A percentile compares a stretch with the other conserved stretches of the same genome.
These are phyloP conservation scores for Trematosphaeria pertusa DNA, from an alignment of 2,329 filamentous ascomycete genomes.

Conservation along the genomic window DNA sequence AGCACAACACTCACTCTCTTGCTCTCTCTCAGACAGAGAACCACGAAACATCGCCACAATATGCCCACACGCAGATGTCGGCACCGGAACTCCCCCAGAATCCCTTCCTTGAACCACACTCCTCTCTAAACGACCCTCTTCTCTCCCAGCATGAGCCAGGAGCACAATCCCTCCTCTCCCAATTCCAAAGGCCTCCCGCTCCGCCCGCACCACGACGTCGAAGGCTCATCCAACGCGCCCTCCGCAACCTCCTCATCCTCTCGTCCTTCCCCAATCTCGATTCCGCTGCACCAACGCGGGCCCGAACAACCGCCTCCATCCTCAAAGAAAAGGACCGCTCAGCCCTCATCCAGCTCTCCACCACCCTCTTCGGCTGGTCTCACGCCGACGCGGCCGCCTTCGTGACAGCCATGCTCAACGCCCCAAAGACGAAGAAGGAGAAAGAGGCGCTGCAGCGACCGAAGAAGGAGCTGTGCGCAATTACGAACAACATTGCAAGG, in stretches of 20 bases:
- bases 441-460: conserved; percentile 41
- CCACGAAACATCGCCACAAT: conserved; percentile 21
- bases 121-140: conserved; percentile 39
- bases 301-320: conserved; percentile 56
- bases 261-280: conserved; percentile 51
- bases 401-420: conserved; percentile 50
- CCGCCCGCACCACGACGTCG: conserved; percentile 32
- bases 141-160: conserved; percentile 19
- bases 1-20: conserved; percentile 13
- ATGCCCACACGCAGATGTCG: conserved; percentile 17
- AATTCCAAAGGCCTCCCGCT: conserved; percentile 28
- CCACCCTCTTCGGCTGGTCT: conserved; percentile 46
- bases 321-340: conserved; percentile 49
- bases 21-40: conserved; percentile 7
- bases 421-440: conserved; percentile 55
- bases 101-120: conserved; percentile 33
- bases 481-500: conserved; percentile 80
- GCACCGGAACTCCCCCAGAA: conserved; percentile 30
- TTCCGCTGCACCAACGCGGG: conserved; percentile 58
- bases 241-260: conserved; percentile 66
- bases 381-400: conserved; percentile 35
- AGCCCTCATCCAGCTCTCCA: conserved; percentile 63
- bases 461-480: conserved; percentile 66
- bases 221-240: conserved; percentile 57
- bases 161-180: conserved; percentile 29